A percentile compares a stretch with the other conserved stretches of the same genome.
Conservation (phyloP, 805 yeast species). For the Nakazawaea sp. region DNA sequence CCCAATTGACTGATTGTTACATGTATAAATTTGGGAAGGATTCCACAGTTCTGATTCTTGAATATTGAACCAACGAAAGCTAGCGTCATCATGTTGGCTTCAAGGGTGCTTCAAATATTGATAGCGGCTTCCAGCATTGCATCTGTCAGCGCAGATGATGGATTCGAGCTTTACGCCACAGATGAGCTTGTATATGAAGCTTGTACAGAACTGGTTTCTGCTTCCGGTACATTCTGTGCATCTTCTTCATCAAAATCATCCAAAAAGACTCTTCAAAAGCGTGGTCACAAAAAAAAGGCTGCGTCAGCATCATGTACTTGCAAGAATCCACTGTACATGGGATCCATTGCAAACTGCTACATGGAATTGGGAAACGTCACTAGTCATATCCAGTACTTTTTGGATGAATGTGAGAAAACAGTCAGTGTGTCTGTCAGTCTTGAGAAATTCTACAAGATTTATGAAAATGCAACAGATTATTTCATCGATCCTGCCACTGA, state of each 20-base stretch:
- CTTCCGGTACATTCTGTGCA: background rate
- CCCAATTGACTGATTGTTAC: too few species aligned
- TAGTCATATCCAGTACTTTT: slow-evolving; percentile 14
- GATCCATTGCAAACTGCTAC: slow-evolving; percentile 21
- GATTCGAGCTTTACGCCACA: slow-evolving; percentile 5
- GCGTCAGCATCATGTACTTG: slow-evolving; percentile 21
- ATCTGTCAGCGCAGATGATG: too few species aligned
- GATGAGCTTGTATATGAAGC: slow-evolving; percentile 6
- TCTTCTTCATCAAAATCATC: background rate
- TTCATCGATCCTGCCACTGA: slow-evolving; percentile 24
- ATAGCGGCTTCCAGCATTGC: too few species aligned
- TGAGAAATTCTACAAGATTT: slow-evolving; percentile 26
- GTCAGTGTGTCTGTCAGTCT: slow-evolving; percentile 21
- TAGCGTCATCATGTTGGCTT: too few species aligned
- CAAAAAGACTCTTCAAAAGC: slow-evolving; percentile 8
- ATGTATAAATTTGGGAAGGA: too few species aligned
- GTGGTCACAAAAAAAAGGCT: too few species aligned
- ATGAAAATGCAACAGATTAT: slow-evolving; percentile 30
- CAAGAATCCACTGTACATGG: slow-evolving; percentile 18
- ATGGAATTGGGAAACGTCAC: slow-evolving; percentile 11
- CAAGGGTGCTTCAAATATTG: too few species aligned
- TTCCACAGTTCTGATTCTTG: too few species aligned
- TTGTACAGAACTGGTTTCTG: slow-evolving; percentile 1
- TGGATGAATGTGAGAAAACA: slow-evolving; percentile 17
- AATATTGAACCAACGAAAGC: too few species aligned